Conservation (phyloP, 768 basidiomycete genomes). For the Tulasnella sp. region DNA sequence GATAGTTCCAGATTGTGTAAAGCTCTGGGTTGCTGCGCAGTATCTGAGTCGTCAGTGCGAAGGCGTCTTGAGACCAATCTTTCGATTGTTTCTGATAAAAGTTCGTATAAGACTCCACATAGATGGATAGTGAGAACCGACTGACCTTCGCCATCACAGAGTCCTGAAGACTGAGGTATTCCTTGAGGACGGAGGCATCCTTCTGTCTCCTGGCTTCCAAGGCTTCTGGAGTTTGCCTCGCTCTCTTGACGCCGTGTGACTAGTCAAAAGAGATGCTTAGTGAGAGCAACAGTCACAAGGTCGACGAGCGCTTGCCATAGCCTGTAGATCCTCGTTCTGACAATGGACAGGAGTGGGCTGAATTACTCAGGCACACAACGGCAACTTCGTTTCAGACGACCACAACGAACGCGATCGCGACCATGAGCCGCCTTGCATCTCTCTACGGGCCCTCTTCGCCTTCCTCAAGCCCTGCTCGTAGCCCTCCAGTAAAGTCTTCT, state of each 20-base stretch:
- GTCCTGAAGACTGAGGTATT: conserved; percentile 58
- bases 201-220: conserved; percentile 56
- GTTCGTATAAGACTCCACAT: background rate
- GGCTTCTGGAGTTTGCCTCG: conserved; percentile 46
- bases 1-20: conserved; percentile 94
- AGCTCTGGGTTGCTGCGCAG: conserved; percentile 88
- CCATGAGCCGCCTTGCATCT: conserved; percentile 57
- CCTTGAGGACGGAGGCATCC: conserved; percentile 64
- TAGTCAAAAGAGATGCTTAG: too few species aligned
- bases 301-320: too few species aligned
- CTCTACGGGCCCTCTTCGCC: conserved; percentile 76
- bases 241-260: conserved; percentile 50
- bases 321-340: too few species aligned
- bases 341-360: too few species aligned
- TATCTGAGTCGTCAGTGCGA: conserved; percentile 64
- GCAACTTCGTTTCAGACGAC: too few species aligned
- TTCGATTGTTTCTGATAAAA: conserved; percentile 48
- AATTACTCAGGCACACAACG: too few species aligned
- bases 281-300: too few species aligned
- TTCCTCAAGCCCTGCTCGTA: conserved; percentile 48
- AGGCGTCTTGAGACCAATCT: conserved; percentile 64
- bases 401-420: background rate
- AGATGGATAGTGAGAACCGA: background rate
- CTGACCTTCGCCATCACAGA: conserved; percentile 53
- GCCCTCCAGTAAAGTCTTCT: conserved; percentile 27